A percentile compares a stretch with the other conserved stretches of the same genome.
phyloP scores from a whole-genome alignment of 208 protist genomes.

The Trypanosoma scelopori region DNA sequence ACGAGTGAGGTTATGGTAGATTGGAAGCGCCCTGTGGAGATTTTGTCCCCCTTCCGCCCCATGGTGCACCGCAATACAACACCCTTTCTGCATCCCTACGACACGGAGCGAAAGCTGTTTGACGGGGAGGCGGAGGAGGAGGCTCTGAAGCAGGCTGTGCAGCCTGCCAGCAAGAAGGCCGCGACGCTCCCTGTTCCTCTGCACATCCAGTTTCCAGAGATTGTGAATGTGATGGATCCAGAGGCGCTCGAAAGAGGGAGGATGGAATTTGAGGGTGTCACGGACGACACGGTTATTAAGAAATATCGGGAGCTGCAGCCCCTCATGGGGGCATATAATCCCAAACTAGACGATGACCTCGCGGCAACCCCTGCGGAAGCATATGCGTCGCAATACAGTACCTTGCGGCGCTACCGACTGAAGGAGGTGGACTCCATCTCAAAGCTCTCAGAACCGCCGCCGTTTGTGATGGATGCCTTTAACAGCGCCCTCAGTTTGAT shows the following conservation, averaged over 20 bases:
- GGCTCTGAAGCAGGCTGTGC: background rate
- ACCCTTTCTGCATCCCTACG: conserved; percentile 80
- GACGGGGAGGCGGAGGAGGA: conserved; percentile 43
- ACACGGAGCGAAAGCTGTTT: conserved; percentile 32
- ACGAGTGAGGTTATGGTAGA: conserved; percentile 22
- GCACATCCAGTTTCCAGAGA: conserved; percentile 74
- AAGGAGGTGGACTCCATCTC: conserved; percentile 64
- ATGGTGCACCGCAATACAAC: conserved; percentile 87
- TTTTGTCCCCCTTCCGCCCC: conserved; percentile 86
- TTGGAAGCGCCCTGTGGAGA: conserved; percentile 71
- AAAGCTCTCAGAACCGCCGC: conserved; percentile 57
- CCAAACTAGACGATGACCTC: conserved; percentile 52
- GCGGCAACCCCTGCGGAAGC: conserved; percentile 68
- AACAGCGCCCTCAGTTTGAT: conserved; percentile 79
- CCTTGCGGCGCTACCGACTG: conserved; percentile 71
- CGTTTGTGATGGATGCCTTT: conserved; percentile 91
- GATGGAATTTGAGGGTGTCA: conserved; percentile 36
- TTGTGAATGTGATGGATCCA: conserved; percentile 54
- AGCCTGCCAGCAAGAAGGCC: conserved; percentile 18
- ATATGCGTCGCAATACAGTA: conserved; percentile 79
- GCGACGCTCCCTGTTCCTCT: conserved; percentile 30
- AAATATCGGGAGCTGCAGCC: conserved; percentile 64
- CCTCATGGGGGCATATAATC: conserved; percentile 81
- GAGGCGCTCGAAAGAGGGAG: conserved; percentile 42
- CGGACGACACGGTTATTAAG: conserved; percentile 34